Evolutionary conservation across 257 asterid species (phyloP).

Genomic region (Lycium barbarum): DNA sequence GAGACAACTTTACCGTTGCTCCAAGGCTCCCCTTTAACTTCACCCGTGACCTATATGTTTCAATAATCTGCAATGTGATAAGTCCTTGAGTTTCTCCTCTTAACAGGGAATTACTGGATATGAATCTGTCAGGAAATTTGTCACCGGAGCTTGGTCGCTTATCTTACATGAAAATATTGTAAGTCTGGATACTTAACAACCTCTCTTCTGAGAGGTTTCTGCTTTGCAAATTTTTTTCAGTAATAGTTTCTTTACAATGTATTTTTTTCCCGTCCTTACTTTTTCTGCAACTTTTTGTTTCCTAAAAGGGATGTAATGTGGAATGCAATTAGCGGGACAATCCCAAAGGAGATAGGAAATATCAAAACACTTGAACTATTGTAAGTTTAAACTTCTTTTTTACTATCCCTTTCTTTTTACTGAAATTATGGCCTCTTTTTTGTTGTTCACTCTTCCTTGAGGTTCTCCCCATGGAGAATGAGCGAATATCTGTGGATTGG

Average conservation of each 20-base stretch:
- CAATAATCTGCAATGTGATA: constrained; percentile 16
- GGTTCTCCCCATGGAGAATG: neutral
- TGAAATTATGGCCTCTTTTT: neutral
- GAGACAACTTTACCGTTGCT: too few species aligned
- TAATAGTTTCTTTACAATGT: neutral
- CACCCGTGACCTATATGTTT: neutral
- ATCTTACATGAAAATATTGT: constrained; percentile 75
- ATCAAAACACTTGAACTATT: constrained; percentile 64
- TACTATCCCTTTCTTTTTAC: neutral
- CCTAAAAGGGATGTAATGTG: constrained; percentile 89
- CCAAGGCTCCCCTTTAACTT: too few species aligned
- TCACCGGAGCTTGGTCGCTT: constrained; percentile 87
- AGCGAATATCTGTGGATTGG: constrained; percentile 9
- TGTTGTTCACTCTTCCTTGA: constrained; percentile 7
- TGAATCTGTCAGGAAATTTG: constrained; percentile 75
- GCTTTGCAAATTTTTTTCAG: neutral
- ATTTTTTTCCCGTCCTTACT: neutral
- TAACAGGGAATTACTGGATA: constrained; percentile 60
- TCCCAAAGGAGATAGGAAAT: constrained; percentile 95
- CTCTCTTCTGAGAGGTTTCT: constrained; percentile 11
- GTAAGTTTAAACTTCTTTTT: constrained; percentile 57
- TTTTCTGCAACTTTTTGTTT: constrained; percentile 29
- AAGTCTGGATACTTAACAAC: constrained; percentile 44
- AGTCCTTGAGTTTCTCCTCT: constrained; percentile 25
- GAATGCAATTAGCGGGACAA: constrained; percentile 78